Percentiles rank a stretch among this genome's conserved stretches.
Conservation (phyloP, 371 early-diverging fungal species). For the Umbelopsis sp. region DNA sequence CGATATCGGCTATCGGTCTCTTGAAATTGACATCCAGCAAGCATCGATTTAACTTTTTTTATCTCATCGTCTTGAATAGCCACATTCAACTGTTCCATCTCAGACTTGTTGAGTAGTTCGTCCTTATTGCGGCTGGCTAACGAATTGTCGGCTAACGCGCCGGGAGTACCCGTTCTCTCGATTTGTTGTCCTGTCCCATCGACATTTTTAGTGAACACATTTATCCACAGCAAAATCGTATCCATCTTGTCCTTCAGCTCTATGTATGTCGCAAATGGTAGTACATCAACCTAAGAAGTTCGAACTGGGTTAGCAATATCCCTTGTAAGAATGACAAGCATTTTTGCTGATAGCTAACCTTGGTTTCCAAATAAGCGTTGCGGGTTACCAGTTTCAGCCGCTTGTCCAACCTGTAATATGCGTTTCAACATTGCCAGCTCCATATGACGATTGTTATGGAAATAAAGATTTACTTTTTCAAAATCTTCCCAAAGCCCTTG, state of each 20-base stretch:
- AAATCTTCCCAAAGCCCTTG: conserved; percentile 69
- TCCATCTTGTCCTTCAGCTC: conserved; percentile 23
- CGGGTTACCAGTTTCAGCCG: conserved; percentile 51
- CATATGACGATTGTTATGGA: background rate
- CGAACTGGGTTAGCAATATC: background rate
- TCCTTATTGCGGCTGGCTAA: conserved; percentile 19
- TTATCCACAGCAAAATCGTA: conserved; percentile 21
- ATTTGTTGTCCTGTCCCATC: background rate
- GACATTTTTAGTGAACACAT: conserved; percentile 9
- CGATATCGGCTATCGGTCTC: background rate
- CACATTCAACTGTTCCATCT: conserved; percentile 25
- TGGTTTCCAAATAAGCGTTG: conserved; percentile 57
- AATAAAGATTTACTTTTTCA: conserved; percentile 65
- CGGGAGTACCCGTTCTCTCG: too few relatives aligned
- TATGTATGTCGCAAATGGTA: conserved; percentile 31
- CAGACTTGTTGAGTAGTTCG: conserved; percentile 31
- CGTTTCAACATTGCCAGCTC: conserved; percentile 9
- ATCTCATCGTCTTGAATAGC: conserved; percentile 39
- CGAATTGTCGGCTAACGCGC: background rate
- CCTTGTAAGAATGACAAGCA: background rate
- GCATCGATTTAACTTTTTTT: conserved; percentile 20
- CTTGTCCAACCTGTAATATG: conserved; percentile 62
- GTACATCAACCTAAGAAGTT: conserved; percentile 25
- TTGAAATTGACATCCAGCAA: background rate
- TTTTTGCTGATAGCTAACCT: conserved; percentile 29